Evolutionary conservation across 2,329 filamentous ascomycete species (phyloP), one percentile per base, ranked within the genome.

Genomic region (Blastomyces gilchristii): DNA sequence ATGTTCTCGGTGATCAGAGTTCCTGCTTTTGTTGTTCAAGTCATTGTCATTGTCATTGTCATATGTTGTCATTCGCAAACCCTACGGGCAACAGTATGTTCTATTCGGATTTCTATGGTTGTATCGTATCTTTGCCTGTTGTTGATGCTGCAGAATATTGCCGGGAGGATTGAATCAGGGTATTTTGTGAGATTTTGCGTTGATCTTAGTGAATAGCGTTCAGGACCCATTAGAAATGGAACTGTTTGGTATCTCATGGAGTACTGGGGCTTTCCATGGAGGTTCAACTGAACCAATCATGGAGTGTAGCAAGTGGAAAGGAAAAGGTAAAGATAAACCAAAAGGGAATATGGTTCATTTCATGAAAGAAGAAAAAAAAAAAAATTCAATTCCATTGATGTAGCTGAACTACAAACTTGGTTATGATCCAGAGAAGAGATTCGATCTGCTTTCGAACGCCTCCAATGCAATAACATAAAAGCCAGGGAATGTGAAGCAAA

Each of bases 391-490:
- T n/a, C 53, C 31, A 56, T n/a, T 54, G 18, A 18, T n/a, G 28
- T 34, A 37, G 52, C 9, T 5, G 31, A 54, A 54, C 18, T 37
- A 34, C 16, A 54, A 37, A 8, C 9, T 18, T 18, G 53, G n/a
- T 34, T 39, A 22, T 56, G 31, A 22, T 34, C 16, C 11, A 39
- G 53, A 39, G 53, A 37, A 56, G 53, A 56, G 31, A 56, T 56
- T 22, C 54, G 41, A 58, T 25, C 12, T 58, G 11, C 3, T 58
- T 58, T 22, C 54, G n/a, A 58, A 58, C 54, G 54, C 54, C 54
- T 43, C 12, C 34, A 58, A 58, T 58, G 54, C 54, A 43, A 58
- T 43, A 12, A 28, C 11, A 58, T 58, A 57, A 57, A 58, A 25
- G 22, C 54, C 37, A 43, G 12, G 3, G 3, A 25, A 41, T 25